Base-by-base conservation (phyloP, 2,329 filamentous ascomycete species). In the Fusarium subglutinans region DNA sequence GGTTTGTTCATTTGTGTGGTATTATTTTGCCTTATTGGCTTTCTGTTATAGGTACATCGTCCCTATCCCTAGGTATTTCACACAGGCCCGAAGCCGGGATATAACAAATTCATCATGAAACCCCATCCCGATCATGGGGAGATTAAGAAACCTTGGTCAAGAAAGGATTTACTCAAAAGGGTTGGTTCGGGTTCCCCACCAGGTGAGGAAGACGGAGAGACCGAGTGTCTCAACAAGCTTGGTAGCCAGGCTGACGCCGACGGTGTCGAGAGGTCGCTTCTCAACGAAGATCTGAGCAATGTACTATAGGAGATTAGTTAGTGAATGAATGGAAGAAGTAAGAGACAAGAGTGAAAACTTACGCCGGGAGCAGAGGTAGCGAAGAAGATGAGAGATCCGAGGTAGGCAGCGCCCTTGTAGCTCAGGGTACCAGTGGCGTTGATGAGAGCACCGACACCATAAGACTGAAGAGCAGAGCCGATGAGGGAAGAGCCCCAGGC, bases 401-500 rank as follows among this genome's bases (percentile, higher is more conserved):
- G 89, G 87, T 98, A 98, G 64, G 96, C 94, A 73, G 96, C 95
- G 78, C 96, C 96, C 90, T 98, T 98, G 89, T 98, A 98, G 86
- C 90, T 95, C 74, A 98, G 88, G 62, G 96, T 98, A 76, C 94
- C 95, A 47, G 96, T 98, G 76, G 95, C 95, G 84, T 98, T 98
- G 88, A 96, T 93, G 77, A 98, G 87, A 72, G 95, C 95, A 78
- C 92, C 95, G 73, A 98, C 92, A 82, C 94, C 95, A 81, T 98
- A 98, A 72, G 92, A 90, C 88, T 98, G 95, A 70, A 98, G 85
- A 69, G 93, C 94, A 66, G 94, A 96, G 82, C 96, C 96, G 81
- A 95, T 87, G 72, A 98, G 89, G 45, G 95, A 96, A 75, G 93
- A 96, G 82, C 95, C 94, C 93, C 94, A 98, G 76, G 95, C 93